A percentile compares a stretch with the other conserved stretches of the same genome.
These are phyloP conservation scores for Ophiostoma sp. DNA, from an alignment of 2,329 filamentous ascomycete species.

Conservation along the genomic window DNA sequence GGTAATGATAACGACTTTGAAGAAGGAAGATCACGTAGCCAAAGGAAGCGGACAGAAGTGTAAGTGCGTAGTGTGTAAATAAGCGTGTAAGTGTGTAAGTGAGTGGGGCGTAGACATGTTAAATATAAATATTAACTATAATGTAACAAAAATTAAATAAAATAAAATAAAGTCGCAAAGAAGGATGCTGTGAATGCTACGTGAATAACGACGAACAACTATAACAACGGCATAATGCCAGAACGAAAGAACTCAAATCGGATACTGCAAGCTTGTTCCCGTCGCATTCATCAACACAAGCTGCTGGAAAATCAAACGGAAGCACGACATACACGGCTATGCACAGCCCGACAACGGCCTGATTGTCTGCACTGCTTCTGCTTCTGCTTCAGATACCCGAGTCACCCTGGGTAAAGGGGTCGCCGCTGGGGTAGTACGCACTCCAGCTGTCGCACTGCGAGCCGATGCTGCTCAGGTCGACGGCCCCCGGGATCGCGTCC, in stretches of 20 bases:
- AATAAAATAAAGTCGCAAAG: not conserved
- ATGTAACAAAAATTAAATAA: not conserved
- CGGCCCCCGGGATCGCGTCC: constrained; percentile 20
- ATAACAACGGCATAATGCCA: no score
- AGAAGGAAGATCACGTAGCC: no score
- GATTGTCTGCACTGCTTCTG: no score
- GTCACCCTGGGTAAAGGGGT: constrained; percentile 22
- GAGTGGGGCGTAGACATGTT: not conserved
- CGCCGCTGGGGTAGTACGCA: constrained; percentile 23
- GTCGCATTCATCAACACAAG: no score
- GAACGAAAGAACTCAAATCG: not conserved
- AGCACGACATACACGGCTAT: no score
- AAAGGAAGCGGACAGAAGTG: no score
- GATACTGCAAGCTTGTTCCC: no score
- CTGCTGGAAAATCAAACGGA: no score
- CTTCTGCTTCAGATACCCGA: constrained; percentile 22
- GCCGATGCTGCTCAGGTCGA: constrained; percentile 20
- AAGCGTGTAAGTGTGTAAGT: constrained; percentile 8
- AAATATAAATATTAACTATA: not conserved
- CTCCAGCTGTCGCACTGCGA: constrained; percentile 23
- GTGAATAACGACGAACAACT: no score
- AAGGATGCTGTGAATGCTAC: no score
- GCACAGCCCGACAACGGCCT: no score
- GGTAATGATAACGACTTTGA: not conserved
- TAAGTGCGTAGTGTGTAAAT: not conserved